Percentiles rank a stretch among this genome's conserved stretches.
These are phyloP conservation scores for Acrodontium crateriforme DNA, from an alignment of 2,329 filamentous ascomycete species.

Conservation along the genomic window DNA sequence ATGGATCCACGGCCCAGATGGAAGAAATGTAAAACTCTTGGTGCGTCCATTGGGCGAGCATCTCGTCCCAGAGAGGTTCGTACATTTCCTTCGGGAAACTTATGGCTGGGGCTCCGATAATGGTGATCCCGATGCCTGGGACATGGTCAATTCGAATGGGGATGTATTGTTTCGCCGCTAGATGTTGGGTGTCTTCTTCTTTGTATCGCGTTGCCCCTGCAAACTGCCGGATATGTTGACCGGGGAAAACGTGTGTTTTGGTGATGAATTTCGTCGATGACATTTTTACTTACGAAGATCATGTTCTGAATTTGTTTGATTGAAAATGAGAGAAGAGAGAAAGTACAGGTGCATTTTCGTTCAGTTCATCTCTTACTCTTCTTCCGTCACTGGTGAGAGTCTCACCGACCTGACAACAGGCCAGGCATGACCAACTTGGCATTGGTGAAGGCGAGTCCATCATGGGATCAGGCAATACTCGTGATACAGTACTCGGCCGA, in stretches of 20 bases:
- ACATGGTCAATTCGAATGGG: constrained; percentile 8
- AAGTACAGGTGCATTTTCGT: too few species aligned
- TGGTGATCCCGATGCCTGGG: constrained; percentile 11
- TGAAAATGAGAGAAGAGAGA: too few species aligned
- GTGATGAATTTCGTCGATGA: constrained; percentile 41
- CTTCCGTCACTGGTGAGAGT: too few species aligned
- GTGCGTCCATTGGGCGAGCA: constrained; percentile 3
- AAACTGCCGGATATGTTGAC: constrained; percentile 68
- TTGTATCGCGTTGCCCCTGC: constrained; percentile 53
- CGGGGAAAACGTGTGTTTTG: constrained; percentile 55
- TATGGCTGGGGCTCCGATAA: constrained; percentile 11
- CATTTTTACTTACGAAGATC: too few species aligned
- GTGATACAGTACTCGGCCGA: too few species aligned
- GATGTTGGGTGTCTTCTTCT: constrained; percentile 52
- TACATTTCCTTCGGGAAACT: constrained; percentile 15
- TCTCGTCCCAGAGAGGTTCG: constrained; percentile 15
- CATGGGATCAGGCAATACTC: too few species aligned
- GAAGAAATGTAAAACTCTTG: too few species aligned
- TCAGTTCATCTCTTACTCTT: too few species aligned
- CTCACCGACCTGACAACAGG: too few species aligned
- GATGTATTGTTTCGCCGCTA: constrained; percentile 15
- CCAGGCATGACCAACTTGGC: too few species aligned
- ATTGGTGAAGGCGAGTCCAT: too few species aligned
- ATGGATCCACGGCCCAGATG: constrained; percentile 81
- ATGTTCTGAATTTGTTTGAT: too few species aligned